Percentiles rank a stretch among this genome's conserved stretches.
Evolutionary conservation across 2,329 filamentous ascomycete genomes (phyloP).

Genomic region (Fusarium veterinarium): DNA sequence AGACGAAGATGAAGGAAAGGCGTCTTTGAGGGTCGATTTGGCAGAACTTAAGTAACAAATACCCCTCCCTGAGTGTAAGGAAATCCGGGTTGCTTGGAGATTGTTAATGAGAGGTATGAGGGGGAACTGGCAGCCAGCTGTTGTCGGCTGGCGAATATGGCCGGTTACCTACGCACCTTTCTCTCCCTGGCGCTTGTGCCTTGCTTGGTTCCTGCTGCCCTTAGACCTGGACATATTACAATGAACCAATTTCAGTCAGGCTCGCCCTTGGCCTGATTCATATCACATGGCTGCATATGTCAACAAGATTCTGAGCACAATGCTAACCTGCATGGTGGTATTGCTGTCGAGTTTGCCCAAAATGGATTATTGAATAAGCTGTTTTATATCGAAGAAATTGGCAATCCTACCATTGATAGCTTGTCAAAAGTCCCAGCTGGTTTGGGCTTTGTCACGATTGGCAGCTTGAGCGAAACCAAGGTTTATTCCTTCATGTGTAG

Average conservation of each 20-base stretch:
- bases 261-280: neutral
- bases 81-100: neutral
- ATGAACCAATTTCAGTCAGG: neutral
- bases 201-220: neutral
- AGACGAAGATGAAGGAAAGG: neutral
- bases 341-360: neutral
- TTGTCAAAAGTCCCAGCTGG: neutral
- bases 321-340: neutral
- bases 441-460: neutral
- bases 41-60: neutral
- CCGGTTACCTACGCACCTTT: neutral
- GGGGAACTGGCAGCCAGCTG: slow-evolving; percentile 22
- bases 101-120: neutral
- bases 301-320: neutral
- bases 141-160: slow-evolving; percentile 3
- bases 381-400: neutral
- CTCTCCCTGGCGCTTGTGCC: neutral
- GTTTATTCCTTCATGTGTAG: slow-evolving; percentile 42
- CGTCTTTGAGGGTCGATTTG: neutral
- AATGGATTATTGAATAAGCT: neutral
- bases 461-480: slow-evolving; percentile 19
- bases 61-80: neutral
- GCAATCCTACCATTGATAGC: neutral
- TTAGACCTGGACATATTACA: neutral
- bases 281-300: neutral